Evolutionary conservation across 2,329 filamentous ascomycete species (phyloP), one percentile per base, ranked within the genome.

Genomic region (Trichoderma oligosporum): DNA sequence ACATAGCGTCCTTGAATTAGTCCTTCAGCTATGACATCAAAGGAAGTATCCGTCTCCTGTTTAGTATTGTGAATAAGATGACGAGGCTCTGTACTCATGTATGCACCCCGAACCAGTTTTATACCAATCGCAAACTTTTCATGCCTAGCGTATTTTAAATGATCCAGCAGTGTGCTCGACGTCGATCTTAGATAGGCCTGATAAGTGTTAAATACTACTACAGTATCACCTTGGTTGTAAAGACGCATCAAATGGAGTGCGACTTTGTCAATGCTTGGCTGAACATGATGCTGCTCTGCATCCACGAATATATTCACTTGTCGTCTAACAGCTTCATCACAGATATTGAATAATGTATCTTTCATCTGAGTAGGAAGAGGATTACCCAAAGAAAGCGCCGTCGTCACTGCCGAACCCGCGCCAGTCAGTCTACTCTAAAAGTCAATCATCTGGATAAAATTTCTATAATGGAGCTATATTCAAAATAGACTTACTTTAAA

Each of bases 61-160:
- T 81, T 82, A 44, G 73, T 79, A 53, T 79, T 74, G 64, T 78
- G 78, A 59, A 83, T 80, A n/a, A 81, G 65, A 2, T 71, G 65
- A 3, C 78, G 68, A 39, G 75, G 71, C 42, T 84, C 82, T 0
- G 73, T 74, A 25, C 70, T 69, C 35, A 84, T 73, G 65, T 84
- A 84, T 14, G 81, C 82, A 20, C 81, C 80, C 12, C 81, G 74
- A 2, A 83, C 82, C 7, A 83, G 70, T 66, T 84, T 84, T 54
- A 82, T 69, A 14, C 81, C 81, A 0, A 82, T 72, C 0, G 77
- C 80, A 64, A 79, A 83, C 2, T 69, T 70, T 27, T 78, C 73
- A 2, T 76, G 68, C 6, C 69, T 62, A 0, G 82, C 81, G 0
- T 62, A 64, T 1, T 67, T 70, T 16, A 84, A 71, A 59, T 83